A percentile compares a stretch with the other conserved stretches of the same genome.
Conservation (phyloP, 23 red algal species). For the Gracilaria domingensis region DNA sequence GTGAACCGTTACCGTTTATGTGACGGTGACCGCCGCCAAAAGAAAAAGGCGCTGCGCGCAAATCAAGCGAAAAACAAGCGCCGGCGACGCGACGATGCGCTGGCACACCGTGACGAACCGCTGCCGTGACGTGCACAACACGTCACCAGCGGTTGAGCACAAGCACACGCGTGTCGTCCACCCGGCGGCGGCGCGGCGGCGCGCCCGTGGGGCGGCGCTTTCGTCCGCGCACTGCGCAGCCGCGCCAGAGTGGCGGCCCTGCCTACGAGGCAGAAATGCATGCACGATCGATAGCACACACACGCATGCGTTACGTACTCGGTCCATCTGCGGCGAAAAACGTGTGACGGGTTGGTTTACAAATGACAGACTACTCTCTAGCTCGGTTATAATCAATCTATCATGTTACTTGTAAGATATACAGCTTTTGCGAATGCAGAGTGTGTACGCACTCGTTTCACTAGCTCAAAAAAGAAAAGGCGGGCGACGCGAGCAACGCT, state of each 20-base stretch:
- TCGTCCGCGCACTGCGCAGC: too few species aligned
- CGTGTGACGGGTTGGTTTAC: too few species aligned
- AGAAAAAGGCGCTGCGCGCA: neutral
- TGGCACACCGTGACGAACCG: neutral
- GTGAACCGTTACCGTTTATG: too few species aligned
- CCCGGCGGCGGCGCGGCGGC: neutral
- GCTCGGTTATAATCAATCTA: too few species aligned
- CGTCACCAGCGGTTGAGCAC: neutral
- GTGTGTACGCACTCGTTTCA: neutral
- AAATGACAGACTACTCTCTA: too few species aligned
- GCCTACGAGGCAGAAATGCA: too few species aligned
- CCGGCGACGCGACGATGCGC: neutral
- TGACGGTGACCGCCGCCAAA: too few species aligned
- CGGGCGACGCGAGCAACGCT: neutral
- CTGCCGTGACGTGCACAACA: neutral
- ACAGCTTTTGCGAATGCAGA: too few species aligned
- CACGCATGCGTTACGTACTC: neutral
- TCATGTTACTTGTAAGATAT: too few species aligned
- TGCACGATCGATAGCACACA: too few species aligned
- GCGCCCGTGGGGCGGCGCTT: neutral
- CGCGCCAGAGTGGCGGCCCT: too few species aligned
- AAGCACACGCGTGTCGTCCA: too few species aligned
- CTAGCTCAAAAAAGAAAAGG: slow-evolving; percentile 14
- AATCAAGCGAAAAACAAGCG: neutral
- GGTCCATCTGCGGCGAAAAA: neutral